phyloP scores from a whole-genome alignment of 106 monocot species.

The Acorus calamus region DNA sequence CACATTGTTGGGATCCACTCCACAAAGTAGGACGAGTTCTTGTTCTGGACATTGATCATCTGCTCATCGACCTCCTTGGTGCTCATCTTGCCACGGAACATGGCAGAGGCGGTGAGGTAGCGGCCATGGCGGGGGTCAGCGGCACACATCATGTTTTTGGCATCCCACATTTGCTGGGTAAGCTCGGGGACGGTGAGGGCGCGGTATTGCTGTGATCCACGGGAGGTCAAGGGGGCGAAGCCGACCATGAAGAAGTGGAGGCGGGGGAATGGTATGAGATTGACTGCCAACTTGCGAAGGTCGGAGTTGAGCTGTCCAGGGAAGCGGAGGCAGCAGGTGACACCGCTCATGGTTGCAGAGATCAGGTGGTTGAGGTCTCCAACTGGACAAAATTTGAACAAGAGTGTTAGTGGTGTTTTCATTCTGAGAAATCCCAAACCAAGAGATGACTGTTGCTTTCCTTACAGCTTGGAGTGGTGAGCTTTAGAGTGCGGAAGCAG shows the following conservation, averaged over 20 bases:
- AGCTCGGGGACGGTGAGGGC: slow-evolving; percentile 29
- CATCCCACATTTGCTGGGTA: slow-evolving; percentile 33
- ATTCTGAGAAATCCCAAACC: background rate
- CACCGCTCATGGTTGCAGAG: slow-evolving; percentile 24
- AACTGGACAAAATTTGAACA: slow-evolving; percentile 1
- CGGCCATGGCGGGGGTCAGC: slow-evolving; percentile 30
- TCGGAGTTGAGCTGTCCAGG: slow-evolving; percentile 27
- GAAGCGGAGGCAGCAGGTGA: slow-evolving; percentile 22
- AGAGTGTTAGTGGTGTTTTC: too few relatives aligned
- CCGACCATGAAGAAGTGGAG: slow-evolving; percentile 32
- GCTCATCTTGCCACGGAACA: slow-evolving; percentile 35
- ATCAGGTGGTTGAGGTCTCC: slow-evolving; percentile 24
- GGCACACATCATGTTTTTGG: slow-evolving; percentile 39
- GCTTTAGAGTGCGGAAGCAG: slow-evolving; percentile 10
- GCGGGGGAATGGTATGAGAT: slow-evolving; percentile 23
- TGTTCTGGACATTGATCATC: slow-evolving; percentile 59
- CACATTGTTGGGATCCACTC: slow-evolving; percentile 81
- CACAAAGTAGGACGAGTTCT: slow-evolving; percentile 75
- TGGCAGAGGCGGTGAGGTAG: slow-evolving; percentile 23
- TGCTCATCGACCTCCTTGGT: slow-evolving; percentile 21
- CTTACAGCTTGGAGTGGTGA: slow-evolving; percentile 6
- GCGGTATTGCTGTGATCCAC: slow-evolving; percentile 31
- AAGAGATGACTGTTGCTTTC: too few relatives aligned
- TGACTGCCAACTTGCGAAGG: slow-evolving; percentile 23
- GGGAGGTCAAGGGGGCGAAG: slow-evolving; percentile 19